Evolutionary conservation across 441 rosid genomes (phyloP), one percentile per base, ranked within the genome.

Genomic region (Theobroma grandiflorum): DNA sequence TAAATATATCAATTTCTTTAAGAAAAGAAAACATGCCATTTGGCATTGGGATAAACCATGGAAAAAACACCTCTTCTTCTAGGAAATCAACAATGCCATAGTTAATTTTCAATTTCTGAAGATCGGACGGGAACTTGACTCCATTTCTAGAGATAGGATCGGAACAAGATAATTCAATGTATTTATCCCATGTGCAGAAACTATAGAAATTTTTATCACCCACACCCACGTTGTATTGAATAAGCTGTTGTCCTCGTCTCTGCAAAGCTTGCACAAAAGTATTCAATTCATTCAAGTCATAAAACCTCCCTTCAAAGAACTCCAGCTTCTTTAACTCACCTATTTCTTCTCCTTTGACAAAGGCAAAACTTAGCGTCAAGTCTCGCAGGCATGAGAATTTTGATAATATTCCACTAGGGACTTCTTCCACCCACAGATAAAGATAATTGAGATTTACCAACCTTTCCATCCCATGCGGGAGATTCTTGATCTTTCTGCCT

Each of bases 391-490:
- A 26, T 26, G 31, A 26, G 31, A 26, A 26, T 4, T 70, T 70
- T 15, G 16, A 38, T 5, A 45, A 26, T n/a, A 69, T 4, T 22
- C 74, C 74, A 22, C 9, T n/a, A 6, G 58, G 53, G 20, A 26
- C 11, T 12, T 1, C 33, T 69, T 6, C 4, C 6, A 12, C 18
- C 33, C 31, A 26, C 31, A 43, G 33, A 31, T 49, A 6, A 35
- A 71, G 75, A 33, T 49, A 71, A 31, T 50, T 71, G 12, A 71
- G 59, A 50, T 71, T 49, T 26, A 49, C 43, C 42, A 71, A 16
- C 61, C 14, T 26, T 14, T 71, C 59, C 43, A 71, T 1, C 12
- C 75, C 61, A 14, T 71, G 59, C 14, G 61, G 75, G 2, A 71
- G 3, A 22, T 50, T 8, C 9, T 71, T 5, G 42, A 71, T 50